These are phyloP conservation scores for Paracamarosporium sp. DNA, from an alignment of 2,329 filamentous ascomycete genomes.

Conservation along the genomic window DNA sequence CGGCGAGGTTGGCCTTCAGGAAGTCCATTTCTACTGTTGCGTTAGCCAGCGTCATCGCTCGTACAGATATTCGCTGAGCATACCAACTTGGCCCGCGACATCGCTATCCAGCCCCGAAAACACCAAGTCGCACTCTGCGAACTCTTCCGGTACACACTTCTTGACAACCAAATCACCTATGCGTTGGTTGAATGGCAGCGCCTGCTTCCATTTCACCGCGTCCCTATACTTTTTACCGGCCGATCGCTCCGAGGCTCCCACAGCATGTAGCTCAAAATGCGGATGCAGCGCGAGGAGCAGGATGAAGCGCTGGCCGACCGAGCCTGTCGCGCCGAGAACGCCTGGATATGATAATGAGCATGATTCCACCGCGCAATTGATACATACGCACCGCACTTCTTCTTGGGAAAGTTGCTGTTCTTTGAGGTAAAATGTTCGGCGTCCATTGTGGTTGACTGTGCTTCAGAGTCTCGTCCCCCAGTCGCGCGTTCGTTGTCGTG, in stretches of 20 bases:
- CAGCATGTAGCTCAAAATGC: slow-evolving; percentile 81
- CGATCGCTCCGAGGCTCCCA: slow-evolving; percentile 88
- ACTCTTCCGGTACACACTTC: slow-evolving; percentile 82
- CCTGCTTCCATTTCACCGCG: slow-evolving; percentile 95
- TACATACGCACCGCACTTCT: slow-evolving; percentile 57
- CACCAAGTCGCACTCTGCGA: slow-evolving; percentile 88
- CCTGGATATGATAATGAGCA: slow-evolving; percentile 36
- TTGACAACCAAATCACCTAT: slow-evolving; percentile 83
- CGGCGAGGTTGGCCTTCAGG: slow-evolving; percentile 82
- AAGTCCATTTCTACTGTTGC: slow-evolving; percentile 76
- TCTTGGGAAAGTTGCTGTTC: slow-evolving; percentile 54
- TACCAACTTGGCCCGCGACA: slow-evolving; percentile 90
- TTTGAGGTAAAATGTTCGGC: slow-evolving; percentile 50
- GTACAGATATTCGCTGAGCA: slow-evolving; percentile 29
- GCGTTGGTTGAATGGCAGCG: slow-evolving; percentile 76
- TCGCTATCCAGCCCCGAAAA: slow-evolving; percentile 93
- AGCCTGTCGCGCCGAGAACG: slow-evolving; percentile 90
- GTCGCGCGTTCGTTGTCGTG: slow-evolving; percentile 10
- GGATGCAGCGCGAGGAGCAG: slow-evolving; percentile 89
- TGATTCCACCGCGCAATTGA: slow-evolving; percentile 41
- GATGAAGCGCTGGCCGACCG: slow-evolving; percentile 94
- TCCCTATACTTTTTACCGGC: slow-evolving; percentile 94
- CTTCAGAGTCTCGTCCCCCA: slow-evolving; percentile 24
- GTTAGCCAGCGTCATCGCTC: slow-evolving; percentile 1
- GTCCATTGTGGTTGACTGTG: slow-evolving; percentile 44